phyloP scores from a whole-genome alignment of 306 rosid genomes.

The Casuarina cunninghamiana region DNA sequence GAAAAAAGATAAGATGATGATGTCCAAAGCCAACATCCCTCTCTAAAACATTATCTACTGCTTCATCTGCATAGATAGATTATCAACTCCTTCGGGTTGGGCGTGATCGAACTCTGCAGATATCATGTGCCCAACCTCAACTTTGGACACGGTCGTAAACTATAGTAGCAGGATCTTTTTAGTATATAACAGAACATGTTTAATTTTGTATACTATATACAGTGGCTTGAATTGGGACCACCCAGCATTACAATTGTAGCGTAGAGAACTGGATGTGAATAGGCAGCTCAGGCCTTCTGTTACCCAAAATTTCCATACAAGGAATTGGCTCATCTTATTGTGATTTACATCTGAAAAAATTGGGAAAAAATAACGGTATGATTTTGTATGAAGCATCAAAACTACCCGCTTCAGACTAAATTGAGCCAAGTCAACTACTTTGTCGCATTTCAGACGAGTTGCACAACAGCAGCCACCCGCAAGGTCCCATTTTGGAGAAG shows the following conservation, averaged over 20 bases:
- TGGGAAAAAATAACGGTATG: slow-evolving; percentile 4
- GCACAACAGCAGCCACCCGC: slow-evolving; percentile 87
- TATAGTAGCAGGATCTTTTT: too few species aligned
- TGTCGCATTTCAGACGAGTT: slow-evolving; percentile 60
- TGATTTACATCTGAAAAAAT: slow-evolving; percentile 20
- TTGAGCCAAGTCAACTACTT: slow-evolving; percentile 18
- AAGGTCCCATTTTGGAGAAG: slow-evolving; percentile 90
- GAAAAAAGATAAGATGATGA: too few species aligned
- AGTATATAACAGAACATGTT: neutral
- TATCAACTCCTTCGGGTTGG: too few species aligned
- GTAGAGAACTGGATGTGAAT: neutral
- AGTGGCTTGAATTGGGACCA: neutral
- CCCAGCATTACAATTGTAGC: neutral
- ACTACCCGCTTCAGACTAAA: neutral
- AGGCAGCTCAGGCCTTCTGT: neutral
- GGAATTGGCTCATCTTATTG: neutral
- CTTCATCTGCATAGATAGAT: too few species aligned
- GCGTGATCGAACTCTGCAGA: too few species aligned
- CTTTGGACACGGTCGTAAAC: too few species aligned
- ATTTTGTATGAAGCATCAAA: slow-evolving; percentile 22
- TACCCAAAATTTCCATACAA: neutral
- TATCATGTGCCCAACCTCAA: too few species aligned
- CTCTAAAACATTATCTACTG: too few species aligned
- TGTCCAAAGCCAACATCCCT: too few species aligned
- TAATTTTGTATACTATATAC: neutral